phyloP scores from a whole-genome alignment of 495 filamentous ascomycete species.

The Penicillium lividum region DNA sequence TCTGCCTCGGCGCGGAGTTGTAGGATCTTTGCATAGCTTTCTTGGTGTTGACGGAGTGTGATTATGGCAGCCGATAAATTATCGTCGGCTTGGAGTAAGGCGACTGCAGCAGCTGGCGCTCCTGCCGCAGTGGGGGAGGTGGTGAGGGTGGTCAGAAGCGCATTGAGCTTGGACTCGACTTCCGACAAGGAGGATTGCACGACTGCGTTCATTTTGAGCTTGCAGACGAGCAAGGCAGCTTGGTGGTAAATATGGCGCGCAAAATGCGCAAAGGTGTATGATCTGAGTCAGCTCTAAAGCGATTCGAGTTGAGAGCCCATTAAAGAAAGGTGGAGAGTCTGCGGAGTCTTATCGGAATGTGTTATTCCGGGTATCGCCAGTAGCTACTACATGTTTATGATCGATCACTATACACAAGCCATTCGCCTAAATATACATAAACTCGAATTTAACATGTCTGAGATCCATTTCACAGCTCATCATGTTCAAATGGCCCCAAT shows the following conservation, averaged over 20 bases:
- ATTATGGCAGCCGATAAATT: constrained; percentile 38
- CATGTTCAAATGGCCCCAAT: constrained; percentile 26
- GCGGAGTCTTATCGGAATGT: background rate
- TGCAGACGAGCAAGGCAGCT: background rate
- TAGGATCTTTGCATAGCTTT: constrained; percentile 43
- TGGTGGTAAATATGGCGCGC: background rate
- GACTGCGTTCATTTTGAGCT: constrained; percentile 37
- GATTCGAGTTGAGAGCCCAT: background rate
- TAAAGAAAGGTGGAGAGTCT: background rate
- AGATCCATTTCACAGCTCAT: constrained; percentile 24
- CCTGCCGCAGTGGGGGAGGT: constrained; percentile 44
- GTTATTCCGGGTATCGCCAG: background rate
- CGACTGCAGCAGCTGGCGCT: constrained; percentile 41
- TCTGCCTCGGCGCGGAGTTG: constrained; percentile 40
- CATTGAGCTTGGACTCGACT: constrained; percentile 45
- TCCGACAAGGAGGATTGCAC: constrained; percentile 39
- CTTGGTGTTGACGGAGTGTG: constrained; percentile 45
- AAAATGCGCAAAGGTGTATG: background rate
- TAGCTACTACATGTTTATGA: no score
- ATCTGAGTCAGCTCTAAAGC: no score
- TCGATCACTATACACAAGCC: background rate
- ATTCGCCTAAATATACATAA: background rate
- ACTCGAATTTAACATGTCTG: background rate
- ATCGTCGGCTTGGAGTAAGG: constrained; percentile 47
- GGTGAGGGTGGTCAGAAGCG: constrained; percentile 42